Base-by-base conservation (phyloP, 352 stramenopile genomes). In the Phytophthora ohioensis region DNA sequence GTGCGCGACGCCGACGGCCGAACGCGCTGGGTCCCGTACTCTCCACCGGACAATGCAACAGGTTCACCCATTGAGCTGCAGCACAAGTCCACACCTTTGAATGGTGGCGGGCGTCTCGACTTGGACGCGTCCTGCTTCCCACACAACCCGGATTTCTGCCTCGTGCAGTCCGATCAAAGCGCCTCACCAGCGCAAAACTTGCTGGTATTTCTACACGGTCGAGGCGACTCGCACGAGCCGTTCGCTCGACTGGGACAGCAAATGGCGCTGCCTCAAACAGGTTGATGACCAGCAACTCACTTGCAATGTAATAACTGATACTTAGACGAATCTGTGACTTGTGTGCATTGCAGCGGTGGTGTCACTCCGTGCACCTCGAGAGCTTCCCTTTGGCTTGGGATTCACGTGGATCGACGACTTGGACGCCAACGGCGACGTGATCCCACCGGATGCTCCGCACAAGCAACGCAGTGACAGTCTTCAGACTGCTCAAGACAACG, bases 221-320 rank as follows among this genome's bases (percentile, higher is more conserved):
- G 80, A 32, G 85, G 85, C 5, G 83, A 90, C 60, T 87, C 74
- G 31, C 75, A 85, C n/a, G 68, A 61, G 15, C 76, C 76, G 10
- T 93, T 93, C 34, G 73, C 80, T 10, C 68, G 64, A 35, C 71
- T 93, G 3, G 85, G 73, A 8, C 57, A 70, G 34, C 64, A 82
- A 49, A 91, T 91, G 83, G 83, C 67, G 9, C 62, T 91, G 15
- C 85, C 85, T 10, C 85, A 91, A 62, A 91, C 85, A 71, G 85
- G 85, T 92, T 52, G 5, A 56, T 48, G 31, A 6, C 17, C 6
- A 39, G n/a, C 32, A 27, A 27, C 21, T 27, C 21, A 27, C 21
- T 27, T 27, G 21, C 21, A 27, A 27, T 27, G 21, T 27, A 27
- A 27, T 27, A 27, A 27, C 21, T 27, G 21, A 54, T 17, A 45